phyloP scores from a whole-genome alignment of 2,329 filamentous ascomycete species.

The Neoascochyta sp. region DNA sequence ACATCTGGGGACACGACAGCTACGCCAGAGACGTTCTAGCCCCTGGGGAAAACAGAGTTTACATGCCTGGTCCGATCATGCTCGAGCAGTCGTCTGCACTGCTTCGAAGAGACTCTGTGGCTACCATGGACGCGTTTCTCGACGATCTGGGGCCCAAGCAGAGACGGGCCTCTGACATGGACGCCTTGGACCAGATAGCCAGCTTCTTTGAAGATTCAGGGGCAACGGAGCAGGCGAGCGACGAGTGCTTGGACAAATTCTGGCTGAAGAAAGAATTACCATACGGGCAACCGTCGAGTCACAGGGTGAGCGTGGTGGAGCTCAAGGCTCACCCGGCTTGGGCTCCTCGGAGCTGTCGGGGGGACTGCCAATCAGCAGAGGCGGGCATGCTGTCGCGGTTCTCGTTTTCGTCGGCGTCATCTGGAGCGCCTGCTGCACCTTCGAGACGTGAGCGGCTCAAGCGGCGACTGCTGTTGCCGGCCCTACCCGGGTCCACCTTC shows the following conservation, averaged over 20 bases:
- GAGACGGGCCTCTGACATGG: conserved; percentile 22
- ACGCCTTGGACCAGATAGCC: conserved; percentile 39
- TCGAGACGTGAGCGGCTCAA: no score
- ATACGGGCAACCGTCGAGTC: neutral
- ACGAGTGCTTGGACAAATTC: conserved; percentile 30
- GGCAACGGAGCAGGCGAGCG: conserved; percentile 27
- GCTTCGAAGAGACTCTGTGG: conserved; percentile 41
- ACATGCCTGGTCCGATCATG: conserved; percentile 43
- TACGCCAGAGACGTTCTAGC: conserved; percentile 1
- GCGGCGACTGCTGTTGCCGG: conserved; percentile 21
- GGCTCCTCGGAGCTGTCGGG: conserved; percentile 1
- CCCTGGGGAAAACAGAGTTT: conserved; percentile 18
- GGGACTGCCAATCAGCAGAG: conserved; percentile 7
- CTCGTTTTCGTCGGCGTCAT: conserved; percentile 23
- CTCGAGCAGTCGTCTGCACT: conserved; percentile 29
- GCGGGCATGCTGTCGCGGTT: conserved; percentile 12
- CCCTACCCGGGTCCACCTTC: conserved; percentile 15
- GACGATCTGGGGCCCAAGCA: conserved; percentile 11
- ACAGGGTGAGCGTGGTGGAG: conserved; percentile 9
- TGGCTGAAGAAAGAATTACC: conserved; percentile 20
- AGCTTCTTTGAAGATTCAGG: conserved; percentile 42
- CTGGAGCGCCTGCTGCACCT: conserved; percentile 10
- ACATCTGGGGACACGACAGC: conserved; percentile 16
- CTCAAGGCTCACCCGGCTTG: conserved; percentile 3
- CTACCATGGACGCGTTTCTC: conserved; percentile 39